A percentile compares a stretch with the other conserved stretches of the same genome.
Conservation (phyloP, 2,329 filamentous ascomycete species). For the Daldinia eschscholtzii region DNA sequence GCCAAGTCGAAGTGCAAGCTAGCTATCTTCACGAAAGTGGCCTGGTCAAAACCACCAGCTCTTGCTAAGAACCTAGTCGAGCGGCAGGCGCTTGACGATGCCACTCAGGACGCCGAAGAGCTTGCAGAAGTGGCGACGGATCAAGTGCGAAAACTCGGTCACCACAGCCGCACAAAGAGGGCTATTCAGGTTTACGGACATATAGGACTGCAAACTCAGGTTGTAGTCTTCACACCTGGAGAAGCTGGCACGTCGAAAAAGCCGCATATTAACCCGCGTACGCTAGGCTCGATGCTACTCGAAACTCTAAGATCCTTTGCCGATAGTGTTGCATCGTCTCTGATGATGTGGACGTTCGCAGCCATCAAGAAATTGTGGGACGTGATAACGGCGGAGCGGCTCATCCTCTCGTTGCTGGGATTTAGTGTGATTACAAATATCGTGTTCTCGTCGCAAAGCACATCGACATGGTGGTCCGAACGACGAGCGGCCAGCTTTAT, state of each 20-base stretch:
- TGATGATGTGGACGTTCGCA: constrained; percentile 83
- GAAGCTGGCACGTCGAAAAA: constrained; percentile 63
- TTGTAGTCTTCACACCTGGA: constrained; percentile 70
- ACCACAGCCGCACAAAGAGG: constrained; percentile 79
- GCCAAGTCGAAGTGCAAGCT: constrained; percentile 94
- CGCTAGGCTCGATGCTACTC: constrained; percentile 76
- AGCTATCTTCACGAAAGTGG: constrained; percentile 87
- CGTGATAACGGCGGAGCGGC: constrained; percentile 76
- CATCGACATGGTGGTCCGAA: constrained; percentile 86
- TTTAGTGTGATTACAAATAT: constrained; percentile 80
- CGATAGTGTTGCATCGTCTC: constrained; percentile 79
- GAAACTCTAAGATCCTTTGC: constrained; percentile 79
- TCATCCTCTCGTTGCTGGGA: constrained; percentile 77
- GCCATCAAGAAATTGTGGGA: constrained; percentile 74
- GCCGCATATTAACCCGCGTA: constrained; percentile 71
- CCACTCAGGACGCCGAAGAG: constrained; percentile 78
- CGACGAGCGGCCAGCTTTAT: constrained; percentile 85
- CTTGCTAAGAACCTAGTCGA: constrained; percentile 73
- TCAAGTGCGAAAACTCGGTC: constrained; percentile 79
- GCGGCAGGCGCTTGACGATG: constrained; percentile 80
- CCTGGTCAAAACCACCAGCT: constrained; percentile 79
- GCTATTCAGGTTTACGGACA: constrained; percentile 84
- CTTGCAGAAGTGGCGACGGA: constrained; percentile 81
- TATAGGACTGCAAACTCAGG: constrained; percentile 76
- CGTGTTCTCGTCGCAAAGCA: constrained; percentile 79